Percentiles rank a stretch among this genome's conserved stretches.
Evolutionary conservation across 441 rosid species (phyloP).

Genomic region (Gossypium trilobum): DNA sequence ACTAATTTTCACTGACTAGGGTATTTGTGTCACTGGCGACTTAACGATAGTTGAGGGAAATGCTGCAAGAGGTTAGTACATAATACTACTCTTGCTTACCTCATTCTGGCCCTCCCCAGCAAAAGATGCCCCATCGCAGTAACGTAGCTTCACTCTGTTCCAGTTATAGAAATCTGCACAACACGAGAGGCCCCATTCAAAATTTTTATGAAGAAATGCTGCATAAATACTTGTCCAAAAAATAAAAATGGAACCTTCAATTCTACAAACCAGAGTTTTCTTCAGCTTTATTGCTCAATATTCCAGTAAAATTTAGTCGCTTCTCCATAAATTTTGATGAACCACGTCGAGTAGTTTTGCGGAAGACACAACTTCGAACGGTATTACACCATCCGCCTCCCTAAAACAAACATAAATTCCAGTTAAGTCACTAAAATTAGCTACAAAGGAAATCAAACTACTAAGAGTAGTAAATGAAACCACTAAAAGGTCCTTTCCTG

Average conservation of each 20-base stretch:
- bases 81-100: conserved; percentile 25
- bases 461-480: not conserved
- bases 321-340: conserved; percentile 64
- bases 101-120: conserved; percentile 57
- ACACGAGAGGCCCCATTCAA: not conserved
- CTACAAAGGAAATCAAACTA: not conserved
- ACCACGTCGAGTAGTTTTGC: conserved; percentile 67
- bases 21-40: not conserved
- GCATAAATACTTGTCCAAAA: not conserved
- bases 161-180: conserved; percentile 71
- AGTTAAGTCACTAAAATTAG: not conserved
- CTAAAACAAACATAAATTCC: conserved; percentile 24
- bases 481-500: not conserved
- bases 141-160: conserved; percentile 81
- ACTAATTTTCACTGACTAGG: not conserved
- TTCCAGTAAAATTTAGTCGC: conserved; percentile 52
- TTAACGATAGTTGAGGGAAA: not conserved
- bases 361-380: conserved; percentile 36
- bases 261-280: conserved; percentile 43
- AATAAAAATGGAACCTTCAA: not conserved
- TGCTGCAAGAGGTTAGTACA: not conserved
- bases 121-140: conserved; percentile 92
- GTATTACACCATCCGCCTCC: conserved; percentile 53
- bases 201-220: not conserved
- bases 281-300: conserved; percentile 49